Conservation (phyloP, 2,329 filamentous ascomycete genomes). For the Xylariaceae sp. region DNA sequence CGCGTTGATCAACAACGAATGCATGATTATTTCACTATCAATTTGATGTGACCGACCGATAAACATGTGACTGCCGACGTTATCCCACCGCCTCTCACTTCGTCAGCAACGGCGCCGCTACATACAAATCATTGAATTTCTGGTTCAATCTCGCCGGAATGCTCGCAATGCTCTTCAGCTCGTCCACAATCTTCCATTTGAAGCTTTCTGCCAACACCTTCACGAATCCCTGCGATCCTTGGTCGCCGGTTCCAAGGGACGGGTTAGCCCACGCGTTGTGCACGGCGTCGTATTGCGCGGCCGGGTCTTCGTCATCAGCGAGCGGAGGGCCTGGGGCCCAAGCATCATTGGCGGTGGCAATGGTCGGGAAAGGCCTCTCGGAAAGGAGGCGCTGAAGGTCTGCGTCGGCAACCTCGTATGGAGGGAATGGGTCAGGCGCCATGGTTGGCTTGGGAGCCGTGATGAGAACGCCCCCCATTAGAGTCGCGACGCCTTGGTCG, state of each 20-base stretch:
- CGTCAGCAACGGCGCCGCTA: conserved; percentile 12
- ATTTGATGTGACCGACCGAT: too few relatives aligned
- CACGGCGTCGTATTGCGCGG: conserved; percentile 3
- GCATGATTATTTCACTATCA: too few relatives aligned
- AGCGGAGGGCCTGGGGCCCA: not conserved
- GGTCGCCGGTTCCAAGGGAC: conserved; percentile 1
- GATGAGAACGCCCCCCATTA: conserved; percentile 11
- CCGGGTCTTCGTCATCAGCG: not conserved
- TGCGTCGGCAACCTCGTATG: conserved; percentile 10
- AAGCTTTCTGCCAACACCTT: not conserved
- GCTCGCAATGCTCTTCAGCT: conserved; percentile 7
- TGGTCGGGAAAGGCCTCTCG: conserved; percentile 4
- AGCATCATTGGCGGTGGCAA: not conserved
- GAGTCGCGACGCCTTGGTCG: conserved; percentile 3
- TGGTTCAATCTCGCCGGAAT: conserved; percentile 12
- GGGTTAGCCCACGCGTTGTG: conserved; percentile 2
- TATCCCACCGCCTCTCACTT: not conserved
- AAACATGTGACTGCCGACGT: too few relatives aligned
- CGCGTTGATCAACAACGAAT: too few relatives aligned
- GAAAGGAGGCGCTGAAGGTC: conserved; percentile 5
- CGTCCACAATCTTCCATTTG: conserved; percentile 3
- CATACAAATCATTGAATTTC: conserved; percentile 11
- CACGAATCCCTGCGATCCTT: conserved; percentile 2
- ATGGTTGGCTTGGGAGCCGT: conserved; percentile 11
- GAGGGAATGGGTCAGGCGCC: conserved; percentile 9